Evolutionary conservation across 2,329 filamentous ascomycete species (phyloP).

Genomic region (Cladorrhinum sp.): DNA sequence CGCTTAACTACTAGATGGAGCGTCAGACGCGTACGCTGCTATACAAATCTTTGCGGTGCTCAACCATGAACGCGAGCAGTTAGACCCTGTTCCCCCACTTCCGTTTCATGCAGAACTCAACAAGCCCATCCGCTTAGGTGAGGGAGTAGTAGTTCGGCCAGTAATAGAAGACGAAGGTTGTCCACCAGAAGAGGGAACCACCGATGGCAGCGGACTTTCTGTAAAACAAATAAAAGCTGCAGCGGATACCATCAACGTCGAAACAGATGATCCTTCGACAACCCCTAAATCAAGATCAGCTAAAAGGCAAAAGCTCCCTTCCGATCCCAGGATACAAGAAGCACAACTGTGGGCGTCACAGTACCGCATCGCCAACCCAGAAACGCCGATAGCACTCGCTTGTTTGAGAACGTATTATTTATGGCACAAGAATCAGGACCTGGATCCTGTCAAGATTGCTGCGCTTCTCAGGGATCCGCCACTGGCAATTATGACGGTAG

Average conservation of each 20-base stretch:
- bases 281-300: too few relatives aligned
- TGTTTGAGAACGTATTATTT: constrained; percentile 60
- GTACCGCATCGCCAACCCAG: constrained; percentile 32
- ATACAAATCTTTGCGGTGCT: constrained; percentile 70
- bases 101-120: constrained; percentile 68
- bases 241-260: constrained; percentile 27
- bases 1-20: constrained; percentile 58
- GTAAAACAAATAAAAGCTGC: constrained; percentile 21
- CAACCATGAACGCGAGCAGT: constrained; percentile 62
- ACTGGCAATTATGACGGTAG: constrained; percentile 53
- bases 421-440: constrained; percentile 54
- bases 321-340: constrained; percentile 43
- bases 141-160: constrained; percentile 34
- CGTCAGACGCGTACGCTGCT: constrained; percentile 79
- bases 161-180: constrained; percentile 27
- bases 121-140: constrained; percentile 57
- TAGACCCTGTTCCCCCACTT: constrained; percentile 68
- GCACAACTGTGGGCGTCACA: constrained; percentile 40
- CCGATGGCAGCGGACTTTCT: constrained; percentile 19
- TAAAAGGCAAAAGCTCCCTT: constrained; percentile 22
- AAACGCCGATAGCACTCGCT: constrained; percentile 28
- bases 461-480: constrained; percentile 59
- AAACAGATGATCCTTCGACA: constrained; percentile 24
- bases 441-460: constrained; percentile 50
- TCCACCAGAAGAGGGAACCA: constrained; percentile 10